A percentile compares a stretch with the other conserved stretches of the same genome.
Evolutionary conservation across 1,284 basidiomycete species (phyloP).

Genomic region (Tilletia horrida): DNA sequence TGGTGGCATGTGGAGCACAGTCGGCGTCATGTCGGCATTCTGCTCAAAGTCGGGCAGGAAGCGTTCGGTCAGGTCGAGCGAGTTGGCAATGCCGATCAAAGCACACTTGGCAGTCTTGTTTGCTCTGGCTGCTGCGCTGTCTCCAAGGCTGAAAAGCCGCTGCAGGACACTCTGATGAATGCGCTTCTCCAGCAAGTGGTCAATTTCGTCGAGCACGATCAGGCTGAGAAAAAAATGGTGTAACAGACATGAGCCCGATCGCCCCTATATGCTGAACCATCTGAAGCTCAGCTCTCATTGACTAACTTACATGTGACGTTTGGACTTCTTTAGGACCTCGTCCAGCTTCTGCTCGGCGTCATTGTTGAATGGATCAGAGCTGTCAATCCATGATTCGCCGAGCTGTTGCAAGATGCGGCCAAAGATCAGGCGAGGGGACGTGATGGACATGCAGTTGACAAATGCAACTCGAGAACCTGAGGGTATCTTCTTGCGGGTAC

Average conservation of each 20-base stretch:
- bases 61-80: slow-evolving; percentile 50
- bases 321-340: slow-evolving; percentile 16
- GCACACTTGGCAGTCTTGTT: slow-evolving; percentile 25
- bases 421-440: slow-evolving; percentile 47
- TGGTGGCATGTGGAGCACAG: slow-evolving; percentile 56
- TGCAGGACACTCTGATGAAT: slow-evolving; percentile 54
- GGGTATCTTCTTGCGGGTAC: too few species aligned
- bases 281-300: not conserved
- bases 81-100: slow-evolving; percentile 46
- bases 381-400: slow-evolving; percentile 27
- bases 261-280: not conserved
- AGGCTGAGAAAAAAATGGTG: slow-evolving; percentile 18
- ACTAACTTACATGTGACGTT: not conserved
- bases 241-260: too few species aligned
- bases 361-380: slow-evolving; percentile 20
- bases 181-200: slow-evolving; percentile 53
- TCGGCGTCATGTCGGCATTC: slow-evolving; percentile 45
- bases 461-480: slow-evolving; percentile 41
- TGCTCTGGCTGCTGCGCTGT: not conserved
- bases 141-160: slow-evolving; percentile 50
- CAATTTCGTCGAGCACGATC: slow-evolving; percentile 58
- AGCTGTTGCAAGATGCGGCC: slow-evolving; percentile 39
- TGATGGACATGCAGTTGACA: slow-evolving; percentile 56
- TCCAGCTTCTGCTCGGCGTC: slow-evolving; percentile 27
- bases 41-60: slow-evolving; percentile 48